A percentile compares a stretch with the other conserved stretches of the same genome.
Evolutionary conservation across 2,329 filamentous ascomycete species (phyloP).

Genomic region (Diaporthe sp.): DNA sequence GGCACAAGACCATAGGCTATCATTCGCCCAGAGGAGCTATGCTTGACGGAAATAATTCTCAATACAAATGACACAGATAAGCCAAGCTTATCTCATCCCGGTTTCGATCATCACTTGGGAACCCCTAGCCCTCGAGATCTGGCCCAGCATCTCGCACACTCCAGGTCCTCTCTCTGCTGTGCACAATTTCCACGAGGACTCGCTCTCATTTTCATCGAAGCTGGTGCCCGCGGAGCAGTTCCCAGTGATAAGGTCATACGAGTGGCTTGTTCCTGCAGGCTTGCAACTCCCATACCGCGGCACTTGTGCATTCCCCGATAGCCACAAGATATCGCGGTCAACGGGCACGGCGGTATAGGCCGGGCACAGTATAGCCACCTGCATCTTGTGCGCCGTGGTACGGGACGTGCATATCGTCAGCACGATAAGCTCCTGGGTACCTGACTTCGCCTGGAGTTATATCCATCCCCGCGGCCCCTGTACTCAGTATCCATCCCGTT

Average conservation of each 20-base stretch:
- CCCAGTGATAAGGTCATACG: conserved; percentile 32
- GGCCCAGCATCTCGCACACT: conserved; percentile 15
- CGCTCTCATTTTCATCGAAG: conserved; percentile 12
- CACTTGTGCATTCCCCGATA: conserved; percentile 12
- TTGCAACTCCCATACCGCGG: conserved; percentile 5
- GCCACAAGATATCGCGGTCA: conserved; percentile 16
- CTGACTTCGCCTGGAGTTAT: conserved; percentile 5
- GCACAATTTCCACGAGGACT: conserved; percentile 13
- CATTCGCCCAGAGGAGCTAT: conserved; percentile 29
- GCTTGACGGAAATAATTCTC: conserved; percentile 42
- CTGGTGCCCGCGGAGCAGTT: background rate
- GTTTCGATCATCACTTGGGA: conserved; percentile 66
- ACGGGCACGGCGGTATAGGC: conserved; percentile 13
- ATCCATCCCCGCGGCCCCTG: conserved; percentile 24
- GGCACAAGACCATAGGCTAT: conserved; percentile 14
- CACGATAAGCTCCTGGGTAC: conserved; percentile 18
- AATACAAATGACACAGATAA: conserved; percentile 69
- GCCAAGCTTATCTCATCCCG: conserved; percentile 69
- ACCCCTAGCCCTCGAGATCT: conserved; percentile 36
- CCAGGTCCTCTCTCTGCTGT: background rate
- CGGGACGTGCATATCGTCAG: conserved; percentile 25
- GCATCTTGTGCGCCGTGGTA: conserved; percentile 18
- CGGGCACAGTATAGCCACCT: background rate
- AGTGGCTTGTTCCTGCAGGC: conserved; percentile 18
- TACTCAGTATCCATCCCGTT: conserved; percentile 11